phyloP scores from a whole-genome alignment of 257 asterid species.

The Osmanthus fragrans region DNA sequence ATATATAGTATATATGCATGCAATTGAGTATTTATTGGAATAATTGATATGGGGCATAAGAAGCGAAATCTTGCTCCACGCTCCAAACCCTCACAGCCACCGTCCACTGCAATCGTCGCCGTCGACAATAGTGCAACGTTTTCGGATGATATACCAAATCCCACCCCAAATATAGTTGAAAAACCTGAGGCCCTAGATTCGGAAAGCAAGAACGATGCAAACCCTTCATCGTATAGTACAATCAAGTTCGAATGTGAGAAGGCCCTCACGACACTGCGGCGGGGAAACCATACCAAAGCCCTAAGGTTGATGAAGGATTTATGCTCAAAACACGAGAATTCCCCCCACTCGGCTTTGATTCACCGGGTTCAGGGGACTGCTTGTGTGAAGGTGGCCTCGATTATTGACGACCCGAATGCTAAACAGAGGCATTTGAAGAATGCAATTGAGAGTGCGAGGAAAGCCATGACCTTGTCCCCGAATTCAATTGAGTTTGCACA shows the following conservation, averaged over 20 bases:
- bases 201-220: not conserved
- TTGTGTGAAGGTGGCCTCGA: too few relatives aligned
- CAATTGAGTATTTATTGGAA: constrained; percentile 22
- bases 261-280: constrained; percentile 60
- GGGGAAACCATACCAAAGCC: constrained; percentile 75
- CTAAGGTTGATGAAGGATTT: constrained; percentile 75
- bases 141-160: constrained; percentile 13
- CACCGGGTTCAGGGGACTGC: constrained; percentile 39
- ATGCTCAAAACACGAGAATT: constrained; percentile 51
- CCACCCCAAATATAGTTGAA: not conserved
- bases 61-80: constrained; percentile 47
- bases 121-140: not conserved
- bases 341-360: constrained; percentile 58
- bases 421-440: constrained; percentile 65
- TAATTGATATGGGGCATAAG: constrained; percentile 45
- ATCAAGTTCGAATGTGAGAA: constrained; percentile 69
- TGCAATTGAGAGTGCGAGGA: constrained; percentile 72
- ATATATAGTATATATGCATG: constrained; percentile 17
- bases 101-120: not conserved
- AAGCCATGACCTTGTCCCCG: constrained; percentile 55
- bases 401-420: constrained; percentile 7
- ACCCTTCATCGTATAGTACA: constrained; percentile 32
- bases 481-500: constrained; percentile 71
- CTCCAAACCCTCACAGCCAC: constrained; percentile 36
- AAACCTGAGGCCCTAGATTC: not conserved